Percentiles rank a stretch among this genome's conserved stretches.
Evolutionary conservation across 768 basidiomycete genomes (phyloP).

Genomic region (Podaxis rugospora): DNA sequence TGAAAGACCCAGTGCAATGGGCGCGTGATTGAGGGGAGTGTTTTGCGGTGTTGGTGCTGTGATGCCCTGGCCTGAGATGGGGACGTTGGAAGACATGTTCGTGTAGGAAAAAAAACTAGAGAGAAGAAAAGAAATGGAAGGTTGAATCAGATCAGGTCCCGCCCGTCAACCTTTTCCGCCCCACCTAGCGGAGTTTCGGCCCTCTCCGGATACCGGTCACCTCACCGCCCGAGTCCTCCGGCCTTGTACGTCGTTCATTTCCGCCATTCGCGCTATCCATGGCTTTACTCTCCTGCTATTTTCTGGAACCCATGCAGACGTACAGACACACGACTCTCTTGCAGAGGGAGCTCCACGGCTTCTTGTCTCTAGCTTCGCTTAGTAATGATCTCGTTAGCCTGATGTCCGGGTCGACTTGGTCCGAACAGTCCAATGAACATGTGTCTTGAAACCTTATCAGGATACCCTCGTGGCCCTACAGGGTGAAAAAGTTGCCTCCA

Average conservation of each 20-base stretch:
- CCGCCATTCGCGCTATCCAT: not conserved
- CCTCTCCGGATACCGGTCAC: conserved; percentile 4
- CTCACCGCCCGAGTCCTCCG: not conserved
- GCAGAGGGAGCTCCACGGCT: too few relatives aligned
- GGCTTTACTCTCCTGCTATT: too few relatives aligned
- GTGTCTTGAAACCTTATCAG: conserved; percentile 4
- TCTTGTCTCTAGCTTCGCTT: too few relatives aligned
- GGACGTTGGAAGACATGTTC: conserved; percentile 65
- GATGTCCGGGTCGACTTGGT: too few relatives aligned
- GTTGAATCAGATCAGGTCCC: not conserved
- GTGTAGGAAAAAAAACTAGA: conserved; percentile 9
- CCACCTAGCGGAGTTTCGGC: conserved; percentile 15
- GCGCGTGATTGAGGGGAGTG: conserved; percentile 80
- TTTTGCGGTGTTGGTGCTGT: conserved; percentile 95
- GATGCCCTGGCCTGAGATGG: conserved; percentile 52
- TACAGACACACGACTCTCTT: too few relatives aligned
- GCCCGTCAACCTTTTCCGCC: conserved; percentile 11
- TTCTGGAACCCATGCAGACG: too few relatives aligned
- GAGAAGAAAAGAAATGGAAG: conserved; percentile 11
- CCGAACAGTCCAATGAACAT: not conserved
- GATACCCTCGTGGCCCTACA: not conserved
- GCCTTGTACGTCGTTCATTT: not conserved
- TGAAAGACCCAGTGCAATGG: conserved; percentile 74
- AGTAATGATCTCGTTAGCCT: too few relatives aligned
- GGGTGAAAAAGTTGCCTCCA: not conserved